Conservation (phyloP, 2,329 filamentous ascomycete species). For the Pseudopithomyces maydicus region DNA sequence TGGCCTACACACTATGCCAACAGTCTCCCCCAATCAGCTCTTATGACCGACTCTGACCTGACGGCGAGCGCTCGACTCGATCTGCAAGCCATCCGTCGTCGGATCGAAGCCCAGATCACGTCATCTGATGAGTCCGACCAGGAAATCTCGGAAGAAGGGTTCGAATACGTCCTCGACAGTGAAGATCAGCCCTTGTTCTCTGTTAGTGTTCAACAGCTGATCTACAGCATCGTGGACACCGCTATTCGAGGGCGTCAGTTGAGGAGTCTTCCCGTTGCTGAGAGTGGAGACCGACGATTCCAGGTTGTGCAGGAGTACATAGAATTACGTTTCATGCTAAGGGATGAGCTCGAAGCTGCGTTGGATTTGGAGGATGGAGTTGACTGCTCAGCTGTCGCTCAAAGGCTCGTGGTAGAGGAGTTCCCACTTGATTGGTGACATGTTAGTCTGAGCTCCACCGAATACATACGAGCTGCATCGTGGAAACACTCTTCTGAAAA, state of each 20-base stretch:
- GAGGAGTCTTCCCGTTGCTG: neutral
- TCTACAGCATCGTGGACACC: neutral
- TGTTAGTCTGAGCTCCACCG: neutral
- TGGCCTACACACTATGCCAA: neutral
- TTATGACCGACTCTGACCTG: neutral
- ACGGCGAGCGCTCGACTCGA: neutral
- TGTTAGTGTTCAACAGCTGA: neutral
- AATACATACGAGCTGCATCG: too few relatives aligned
- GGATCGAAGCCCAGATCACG: neutral
- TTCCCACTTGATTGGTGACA: neutral
- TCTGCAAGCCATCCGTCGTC: neutral
- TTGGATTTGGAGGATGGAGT: neutral
- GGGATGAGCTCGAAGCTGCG: neutral
- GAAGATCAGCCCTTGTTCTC: neutral
- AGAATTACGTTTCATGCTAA: neutral
- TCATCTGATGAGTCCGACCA: neutral
- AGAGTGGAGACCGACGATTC: neutral
- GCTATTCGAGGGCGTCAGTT: neutral
- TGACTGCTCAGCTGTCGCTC: neutral
- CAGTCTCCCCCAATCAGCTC: neutral
- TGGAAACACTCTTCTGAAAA: too few relatives aligned
- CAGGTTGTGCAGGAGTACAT: neutral
- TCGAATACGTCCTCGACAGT: neutral
- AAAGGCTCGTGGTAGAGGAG: neutral
- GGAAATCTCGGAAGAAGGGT: neutral